Evolutionary conservation across 768 basidiomycete genomes (phyloP).

Genomic region (Hericium coralloides): DNA sequence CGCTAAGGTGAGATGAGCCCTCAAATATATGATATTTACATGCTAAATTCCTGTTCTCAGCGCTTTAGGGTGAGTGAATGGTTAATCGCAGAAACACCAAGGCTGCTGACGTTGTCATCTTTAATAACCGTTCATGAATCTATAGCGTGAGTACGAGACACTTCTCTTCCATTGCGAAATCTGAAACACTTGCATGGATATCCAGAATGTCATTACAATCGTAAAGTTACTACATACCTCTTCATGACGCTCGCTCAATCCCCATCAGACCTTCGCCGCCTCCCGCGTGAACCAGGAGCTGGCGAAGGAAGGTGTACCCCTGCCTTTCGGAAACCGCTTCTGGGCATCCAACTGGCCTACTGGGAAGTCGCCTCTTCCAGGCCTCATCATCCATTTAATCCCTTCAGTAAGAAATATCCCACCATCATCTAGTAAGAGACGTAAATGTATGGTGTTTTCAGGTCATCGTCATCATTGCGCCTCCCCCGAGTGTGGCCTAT

Average conservation of each 20-base stretch:
- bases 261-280: constrained; percentile 38
- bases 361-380: constrained; percentile 46
- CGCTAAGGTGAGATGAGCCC: constrained; percentile 33
- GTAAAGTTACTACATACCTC: background rate
- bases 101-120: background rate
- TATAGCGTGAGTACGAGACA: background rate
- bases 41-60: constrained; percentile 13
- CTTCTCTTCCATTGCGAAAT: background rate
- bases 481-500: constrained; percentile 44
- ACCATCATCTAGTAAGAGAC: too few species aligned
- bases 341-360: constrained; percentile 60
- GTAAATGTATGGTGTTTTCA: constrained; percentile 9
- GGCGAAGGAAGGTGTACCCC: constrained; percentile 54
- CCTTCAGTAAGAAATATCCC: constrained; percentile 30
- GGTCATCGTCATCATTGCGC: constrained; percentile 45
- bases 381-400: constrained; percentile 46
- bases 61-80: constrained; percentile 23
- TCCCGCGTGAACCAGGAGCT: constrained; percentile 51
- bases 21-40: background rate
- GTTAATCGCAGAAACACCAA: too few species aligned
- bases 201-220: constrained; percentile 5
- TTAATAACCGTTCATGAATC: too few species aligned
- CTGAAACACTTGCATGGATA: background rate
- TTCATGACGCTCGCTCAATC: background rate
- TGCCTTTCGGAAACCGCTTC: constrained; percentile 48